phyloP scores from a whole-genome alignment of 2,329 filamentous ascomycete species.

The Ceratocystis colombiana region DNA sequence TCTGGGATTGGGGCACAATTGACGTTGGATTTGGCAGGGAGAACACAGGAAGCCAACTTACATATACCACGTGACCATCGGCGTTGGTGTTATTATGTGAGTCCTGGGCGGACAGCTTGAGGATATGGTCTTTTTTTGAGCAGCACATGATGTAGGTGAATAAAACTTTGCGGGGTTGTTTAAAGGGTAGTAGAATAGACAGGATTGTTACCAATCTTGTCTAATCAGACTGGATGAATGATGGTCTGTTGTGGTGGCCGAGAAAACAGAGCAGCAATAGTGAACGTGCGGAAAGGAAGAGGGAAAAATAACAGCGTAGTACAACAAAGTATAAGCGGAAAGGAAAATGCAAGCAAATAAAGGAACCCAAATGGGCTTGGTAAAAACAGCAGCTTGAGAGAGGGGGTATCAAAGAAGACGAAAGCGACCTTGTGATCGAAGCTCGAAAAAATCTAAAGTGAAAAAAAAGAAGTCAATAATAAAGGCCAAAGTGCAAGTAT shows the following conservation, averaged over 20 bases:
- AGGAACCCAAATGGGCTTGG: background rate
- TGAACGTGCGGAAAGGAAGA: background rate
- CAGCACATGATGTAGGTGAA: background rate
- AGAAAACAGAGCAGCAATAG: background rate
- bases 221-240: background rate
- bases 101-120: background rate
- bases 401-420: background rate
- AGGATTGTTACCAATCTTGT: background rate
- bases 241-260: background rate
- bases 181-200: background rate
- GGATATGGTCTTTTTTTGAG: background rate
- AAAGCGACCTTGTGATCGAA: background rate
- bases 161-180: too few relatives aligned
- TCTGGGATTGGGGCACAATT: background rate
- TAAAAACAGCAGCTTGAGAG: background rate
- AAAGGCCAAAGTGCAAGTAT: background rate
- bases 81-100: background rate
- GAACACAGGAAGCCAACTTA: background rate
- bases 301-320: background rate
- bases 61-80: slow-evolving; percentile 5
- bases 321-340: background rate
- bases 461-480: background rate
- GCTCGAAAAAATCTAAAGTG: background rate
- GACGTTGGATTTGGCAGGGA: background rate
- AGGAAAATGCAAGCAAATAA: background rate